Base-by-base conservation (phyloP, 805 yeast genomes). In the Komagataella ulmi region DNA sequence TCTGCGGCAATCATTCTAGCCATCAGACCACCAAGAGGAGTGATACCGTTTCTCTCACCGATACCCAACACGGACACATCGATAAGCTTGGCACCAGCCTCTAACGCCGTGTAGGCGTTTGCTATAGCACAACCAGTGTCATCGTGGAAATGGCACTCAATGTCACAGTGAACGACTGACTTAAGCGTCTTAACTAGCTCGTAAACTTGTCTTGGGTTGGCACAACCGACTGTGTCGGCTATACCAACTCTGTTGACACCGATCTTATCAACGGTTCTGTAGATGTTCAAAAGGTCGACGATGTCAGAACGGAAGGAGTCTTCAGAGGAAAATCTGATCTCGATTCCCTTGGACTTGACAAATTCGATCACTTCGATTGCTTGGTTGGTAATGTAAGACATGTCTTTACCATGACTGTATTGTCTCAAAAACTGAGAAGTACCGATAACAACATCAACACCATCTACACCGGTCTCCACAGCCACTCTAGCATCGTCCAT, bases 41-140 rank as follows among this genome's bases (percentile, higher is more conserved):
- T 89, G 68, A 91, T 91, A 67, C 99, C 99, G 71, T 91, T 91
- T 74, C 99, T 84, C 79, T 91, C 99, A 71, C 99, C 99, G 59
- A 91, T 93, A 62, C 99, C 99, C 61, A 91, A 79, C 17, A 91
- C 98, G 12, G 96, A 85, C 47, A 88, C 96, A 70, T 91, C 99
- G 58, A 91, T 87, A 61, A 90, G 79, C 64, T 81, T 83, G 59
- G 99, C 99, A 63, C 99, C 99, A 52, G 89, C 99, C 72, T 91
- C 99, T 62, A 91, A 76, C 10, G 98, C 98, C 53, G 97, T 88
- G 79, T 93, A 93, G 36, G 99, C 97, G 68, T 91, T 91, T 55
- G 97, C 97, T 72, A 91, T 88, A 57, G 99, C 97, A 75, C 98
- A 93, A 56, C 99, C 99, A 43, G 99, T 91, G 70, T 91, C 99